Evolutionary conservation across 352 stramenopile species (phyloP).

Genomic region (Phytophthora gonapodyides): DNA sequence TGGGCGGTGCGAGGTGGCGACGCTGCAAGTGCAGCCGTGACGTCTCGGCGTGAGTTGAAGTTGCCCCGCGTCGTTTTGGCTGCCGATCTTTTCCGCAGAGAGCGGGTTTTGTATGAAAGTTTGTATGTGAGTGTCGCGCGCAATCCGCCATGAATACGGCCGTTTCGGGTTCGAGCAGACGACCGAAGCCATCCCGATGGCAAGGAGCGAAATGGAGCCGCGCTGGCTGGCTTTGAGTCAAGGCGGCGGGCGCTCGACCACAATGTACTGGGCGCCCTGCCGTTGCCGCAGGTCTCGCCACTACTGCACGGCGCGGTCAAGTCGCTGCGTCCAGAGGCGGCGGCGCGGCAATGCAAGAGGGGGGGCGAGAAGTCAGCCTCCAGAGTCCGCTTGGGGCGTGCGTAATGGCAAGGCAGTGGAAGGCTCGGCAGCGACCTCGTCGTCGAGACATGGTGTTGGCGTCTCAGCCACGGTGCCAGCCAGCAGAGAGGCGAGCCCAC

Average conservation of each 20-base stretch:
- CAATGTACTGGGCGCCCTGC: no score
- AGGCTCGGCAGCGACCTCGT: conserved; percentile 3
- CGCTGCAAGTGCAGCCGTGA: conserved; percentile 1
- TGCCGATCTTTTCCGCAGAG: conserved; percentile 32
- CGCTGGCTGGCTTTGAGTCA: background rate
- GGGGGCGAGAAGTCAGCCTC: conserved; percentile 6
- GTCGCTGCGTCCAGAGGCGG: conserved; percentile 7
- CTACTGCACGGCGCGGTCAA: no score
- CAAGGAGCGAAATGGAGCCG: background rate
- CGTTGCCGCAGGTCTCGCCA: no score
- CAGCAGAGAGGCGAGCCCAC: no score
- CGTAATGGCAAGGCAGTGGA: conserved; percentile 8
- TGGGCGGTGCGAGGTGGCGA: no score
- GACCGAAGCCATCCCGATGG: conserved; percentile 13
- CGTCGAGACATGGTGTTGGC: conserved; percentile 11
- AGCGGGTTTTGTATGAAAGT: conserved; percentile 24
- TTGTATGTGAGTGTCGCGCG: conserved; percentile 19
- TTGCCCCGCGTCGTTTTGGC: conserved; percentile 10
- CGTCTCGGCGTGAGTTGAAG: conserved; percentile 26
- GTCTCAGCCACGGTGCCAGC: background rate
- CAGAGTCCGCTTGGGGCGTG: conserved; percentile 14
- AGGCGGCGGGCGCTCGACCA: background rate
- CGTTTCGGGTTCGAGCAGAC: conserved; percentile 19
- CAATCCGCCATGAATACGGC: conserved; percentile 20
- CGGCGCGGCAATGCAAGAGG: background rate